phyloP scores from a whole-genome alignment of 345 rosid species.

The Bruguiera parviflora region DNA sequence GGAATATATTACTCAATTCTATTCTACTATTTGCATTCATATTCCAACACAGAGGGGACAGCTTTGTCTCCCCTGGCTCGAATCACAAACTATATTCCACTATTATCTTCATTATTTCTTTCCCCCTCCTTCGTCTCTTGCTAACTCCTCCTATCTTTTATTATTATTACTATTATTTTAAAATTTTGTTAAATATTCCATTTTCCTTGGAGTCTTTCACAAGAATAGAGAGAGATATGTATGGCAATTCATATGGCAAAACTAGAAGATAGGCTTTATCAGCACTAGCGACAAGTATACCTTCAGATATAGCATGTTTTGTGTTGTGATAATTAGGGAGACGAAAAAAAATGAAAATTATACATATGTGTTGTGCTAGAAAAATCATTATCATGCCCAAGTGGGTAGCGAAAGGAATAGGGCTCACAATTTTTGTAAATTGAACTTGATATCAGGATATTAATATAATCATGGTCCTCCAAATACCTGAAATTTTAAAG shows the following conservation, averaged over 20 bases:
- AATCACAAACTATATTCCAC: constrained; percentile 19
- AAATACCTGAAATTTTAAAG: too few relatives aligned
- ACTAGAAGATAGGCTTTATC: too few relatives aligned
- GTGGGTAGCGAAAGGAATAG: constrained; percentile 13
- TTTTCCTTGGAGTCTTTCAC: too few relatives aligned
- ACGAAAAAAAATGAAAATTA: not conserved
- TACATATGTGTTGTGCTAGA: not conserved
- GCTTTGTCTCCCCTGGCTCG: constrained; percentile 38
- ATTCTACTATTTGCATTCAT: constrained; percentile 26
- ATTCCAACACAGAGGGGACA: constrained; percentile 38
- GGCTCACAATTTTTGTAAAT: constrained; percentile 3
- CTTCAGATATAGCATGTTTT: too few relatives aligned
- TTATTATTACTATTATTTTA: too few relatives aligned
- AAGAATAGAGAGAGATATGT: too few relatives aligned
- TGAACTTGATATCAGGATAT: not conserved
- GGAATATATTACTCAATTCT: constrained; percentile 17
- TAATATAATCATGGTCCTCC: too few relatives aligned
- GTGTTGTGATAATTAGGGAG: too few relatives aligned
- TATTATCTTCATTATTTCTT: not conserved
- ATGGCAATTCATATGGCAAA: too few relatives aligned
- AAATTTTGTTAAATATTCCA: too few relatives aligned
- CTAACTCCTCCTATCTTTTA: not conserved
- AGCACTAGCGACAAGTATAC: too few relatives aligned
- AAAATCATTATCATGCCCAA: not conserved
- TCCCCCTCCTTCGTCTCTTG: not conserved